These are phyloP conservation scores for Biancaea sappan DNA, from an alignment of 306 rosid genomes.

Conservation along the genomic window DNA sequence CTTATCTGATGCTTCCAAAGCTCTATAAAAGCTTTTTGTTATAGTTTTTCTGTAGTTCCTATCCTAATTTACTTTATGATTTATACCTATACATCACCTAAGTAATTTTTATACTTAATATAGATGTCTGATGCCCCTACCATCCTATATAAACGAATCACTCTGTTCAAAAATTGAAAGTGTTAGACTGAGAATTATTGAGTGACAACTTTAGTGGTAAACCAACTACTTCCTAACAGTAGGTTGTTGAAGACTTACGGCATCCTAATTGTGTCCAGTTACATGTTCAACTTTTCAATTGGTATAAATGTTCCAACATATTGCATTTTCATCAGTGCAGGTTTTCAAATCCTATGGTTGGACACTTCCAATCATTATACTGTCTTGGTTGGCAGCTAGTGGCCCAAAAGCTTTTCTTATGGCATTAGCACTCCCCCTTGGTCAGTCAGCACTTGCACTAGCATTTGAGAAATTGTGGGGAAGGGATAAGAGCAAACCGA, in stretches of 20 bases:
- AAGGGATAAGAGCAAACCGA: conserved; percentile 45
- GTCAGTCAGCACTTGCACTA: conserved; percentile 72
- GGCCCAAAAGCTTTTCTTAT: conserved; percentile 94
- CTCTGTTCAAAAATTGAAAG: neutral
- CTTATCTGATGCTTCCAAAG: conserved; percentile 13
- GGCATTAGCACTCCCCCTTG: conserved; percentile 90
- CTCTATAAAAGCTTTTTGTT: neutral
- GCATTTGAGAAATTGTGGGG: conserved; percentile 87
- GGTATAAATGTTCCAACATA: conserved; percentile 19
- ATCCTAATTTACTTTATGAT: neutral
- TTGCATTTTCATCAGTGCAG: conserved; percentile 55
- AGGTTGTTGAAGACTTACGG: neutral
- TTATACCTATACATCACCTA: neutral
- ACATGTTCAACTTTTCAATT: conserved; percentile 11
- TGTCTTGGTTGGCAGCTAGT: conserved; percentile 54
- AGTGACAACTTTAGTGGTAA: neutral
- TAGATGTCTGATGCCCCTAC: neutral
- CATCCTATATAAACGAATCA: conserved; percentile 12
- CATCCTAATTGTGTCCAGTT: neutral
- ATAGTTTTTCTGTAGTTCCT: conserved; percentile 1
- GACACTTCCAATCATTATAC: conserved; percentile 66
- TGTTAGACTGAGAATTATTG: neutral
- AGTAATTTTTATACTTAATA: neutral
- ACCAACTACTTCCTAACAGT: neutral
- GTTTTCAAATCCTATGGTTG: conserved; percentile 87